Percentiles rank a stretch among this genome's conserved stretches.
These are phyloP conservation scores for Pleurotus pulmonarius DNA, from an alignment of 768 basidiomycete genomes.

Conservation along the genomic window DNA sequence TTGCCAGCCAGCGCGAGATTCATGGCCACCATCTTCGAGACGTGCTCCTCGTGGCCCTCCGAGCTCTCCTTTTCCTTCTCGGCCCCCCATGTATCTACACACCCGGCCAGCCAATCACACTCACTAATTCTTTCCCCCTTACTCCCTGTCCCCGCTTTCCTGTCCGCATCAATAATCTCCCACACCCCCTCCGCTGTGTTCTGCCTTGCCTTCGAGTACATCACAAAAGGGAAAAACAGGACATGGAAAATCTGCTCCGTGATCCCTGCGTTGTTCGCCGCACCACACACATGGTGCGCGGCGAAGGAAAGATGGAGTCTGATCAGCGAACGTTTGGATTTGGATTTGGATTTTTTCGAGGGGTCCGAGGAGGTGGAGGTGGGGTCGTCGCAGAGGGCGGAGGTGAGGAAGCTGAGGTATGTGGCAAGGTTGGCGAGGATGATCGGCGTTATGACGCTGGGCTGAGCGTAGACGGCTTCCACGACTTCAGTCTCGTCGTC, in stretches of 20 bases:
- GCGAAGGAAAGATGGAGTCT: slow-evolving; percentile 59
- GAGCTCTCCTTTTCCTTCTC: slow-evolving; percentile 29
- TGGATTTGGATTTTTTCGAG: slow-evolving; percentile 9
- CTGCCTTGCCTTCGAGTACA: slow-evolving; percentile 70
- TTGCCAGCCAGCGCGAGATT: slow-evolving; percentile 55
- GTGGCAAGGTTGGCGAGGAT: slow-evolving; percentile 35
- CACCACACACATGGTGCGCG: slow-evolving; percentile 36
- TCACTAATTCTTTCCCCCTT: slow-evolving; percentile 8
- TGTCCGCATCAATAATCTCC: slow-evolving; percentile 52
- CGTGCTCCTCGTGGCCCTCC: slow-evolving; percentile 17
- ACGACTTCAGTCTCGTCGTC: slow-evolving; percentile 63
- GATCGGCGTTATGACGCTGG: slow-evolving; percentile 41
- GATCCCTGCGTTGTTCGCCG: slow-evolving; percentile 16
- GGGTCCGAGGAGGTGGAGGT: slow-evolving; percentile 8
- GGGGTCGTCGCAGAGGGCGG: slow-evolving; percentile 28
- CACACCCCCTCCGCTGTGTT: slow-evolving; percentile 67
- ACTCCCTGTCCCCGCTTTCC: slow-evolving; percentile 4
- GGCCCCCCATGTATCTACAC: slow-evolving; percentile 37
- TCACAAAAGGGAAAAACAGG: slow-evolving; percentile 67
- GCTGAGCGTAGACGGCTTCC: slow-evolving; percentile 59
- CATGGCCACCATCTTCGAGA: slow-evolving; percentile 42
- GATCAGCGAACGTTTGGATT: slow-evolving; percentile 49
- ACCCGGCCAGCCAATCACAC: slow-evolving; percentile 55
- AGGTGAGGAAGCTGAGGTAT: slow-evolving; percentile 44
- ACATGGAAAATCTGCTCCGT: slow-evolving; percentile 40